A percentile compares a stretch with the other conserved stretches of the same genome.
Conservation (phyloP, 495 filamentous ascomycete species). For the Penicillium pulvis region DNA sequence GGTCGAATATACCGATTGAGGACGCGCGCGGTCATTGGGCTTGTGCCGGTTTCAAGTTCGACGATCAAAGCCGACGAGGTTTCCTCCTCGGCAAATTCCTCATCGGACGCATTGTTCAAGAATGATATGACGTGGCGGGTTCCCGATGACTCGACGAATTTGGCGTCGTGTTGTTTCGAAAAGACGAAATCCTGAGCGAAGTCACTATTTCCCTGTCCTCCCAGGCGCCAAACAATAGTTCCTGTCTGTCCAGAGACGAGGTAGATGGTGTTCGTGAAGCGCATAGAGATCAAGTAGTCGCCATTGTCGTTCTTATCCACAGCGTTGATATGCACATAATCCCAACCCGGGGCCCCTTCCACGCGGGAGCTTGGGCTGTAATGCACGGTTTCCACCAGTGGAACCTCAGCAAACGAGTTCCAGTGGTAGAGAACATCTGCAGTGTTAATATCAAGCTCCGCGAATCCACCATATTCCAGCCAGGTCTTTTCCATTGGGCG, state of each 20-base stretch:
- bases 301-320: slow-evolving; percentile 57
- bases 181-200: slow-evolving; percentile 55
- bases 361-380: slow-evolving; percentile 13
- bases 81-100: slow-evolving; percentile 42
- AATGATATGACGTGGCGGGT: slow-evolving; percentile 49
- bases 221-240: slow-evolving; percentile 58
- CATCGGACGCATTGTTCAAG: slow-evolving; percentile 54
- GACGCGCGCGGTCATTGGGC: slow-evolving; percentile 46
- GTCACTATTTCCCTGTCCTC: slow-evolving; percentile 41
- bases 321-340: slow-evolving; percentile 65
- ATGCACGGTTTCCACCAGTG: slow-evolving; percentile 32
- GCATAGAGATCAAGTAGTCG: slow-evolving; percentile 59
- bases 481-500: slow-evolving; percentile 32
- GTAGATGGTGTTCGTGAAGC: slow-evolving; percentile 58
- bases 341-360: slow-evolving; percentile 42
- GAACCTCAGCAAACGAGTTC: slow-evolving; percentile 42
- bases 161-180: slow-evolving; percentile 61
- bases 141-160: slow-evolving; percentile 49
- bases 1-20: slow-evolving; percentile 44
- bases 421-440: slow-evolving; percentile 47
- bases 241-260: slow-evolving; percentile 57
- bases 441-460: slow-evolving; percentile 45
- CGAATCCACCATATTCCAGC: slow-evolving; percentile 38
- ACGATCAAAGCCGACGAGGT: slow-evolving; percentile 56
- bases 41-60: slow-evolving; percentile 46